These are phyloP conservation scores for Apiotrichum gracile DNA, from an alignment of 1,284 basidiomycete species.

Conservation along the genomic window DNA sequence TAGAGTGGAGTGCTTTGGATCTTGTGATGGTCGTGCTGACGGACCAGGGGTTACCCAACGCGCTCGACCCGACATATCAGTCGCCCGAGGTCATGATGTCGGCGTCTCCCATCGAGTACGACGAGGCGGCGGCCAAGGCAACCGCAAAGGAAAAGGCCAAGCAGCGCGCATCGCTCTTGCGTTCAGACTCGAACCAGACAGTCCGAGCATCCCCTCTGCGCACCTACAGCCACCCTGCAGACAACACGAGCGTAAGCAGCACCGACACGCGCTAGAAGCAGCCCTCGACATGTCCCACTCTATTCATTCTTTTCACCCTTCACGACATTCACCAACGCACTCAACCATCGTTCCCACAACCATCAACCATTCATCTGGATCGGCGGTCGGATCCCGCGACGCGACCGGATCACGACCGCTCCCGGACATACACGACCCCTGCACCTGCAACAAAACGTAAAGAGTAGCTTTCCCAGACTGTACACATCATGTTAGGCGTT, in stretches of 20 bases:
- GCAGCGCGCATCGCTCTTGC: background rate
- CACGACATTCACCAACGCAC: background rate
- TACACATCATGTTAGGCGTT: background rate
- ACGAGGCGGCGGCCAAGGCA: background rate
- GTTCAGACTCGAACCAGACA: background rate
- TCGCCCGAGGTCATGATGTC: too few species aligned
- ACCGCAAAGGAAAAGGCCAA: background rate
- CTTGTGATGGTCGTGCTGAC: background rate
- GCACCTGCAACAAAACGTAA: background rate
- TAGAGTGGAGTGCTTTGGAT: background rate
- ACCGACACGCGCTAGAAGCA: background rate
- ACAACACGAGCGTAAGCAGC: background rate
- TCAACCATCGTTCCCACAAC: background rate
- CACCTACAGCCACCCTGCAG: background rate
- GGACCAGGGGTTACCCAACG: conserved; percentile 31
- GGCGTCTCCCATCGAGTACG: background rate
- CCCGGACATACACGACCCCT: background rate
- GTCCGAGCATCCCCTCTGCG: background rate
- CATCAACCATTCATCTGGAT: background rate
- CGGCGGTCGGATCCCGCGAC: background rate
- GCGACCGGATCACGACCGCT: too few species aligned
- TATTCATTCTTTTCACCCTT: background rate
- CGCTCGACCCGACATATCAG: conserved; percentile 22
- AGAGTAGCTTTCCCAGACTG: background rate
- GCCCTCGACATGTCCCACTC: background rate